A percentile compares a stretch with the other conserved stretches of the same genome.
phyloP scores from a whole-genome alignment of 2,329 filamentous ascomycete species.

The Ascochyta fabae region DNA sequence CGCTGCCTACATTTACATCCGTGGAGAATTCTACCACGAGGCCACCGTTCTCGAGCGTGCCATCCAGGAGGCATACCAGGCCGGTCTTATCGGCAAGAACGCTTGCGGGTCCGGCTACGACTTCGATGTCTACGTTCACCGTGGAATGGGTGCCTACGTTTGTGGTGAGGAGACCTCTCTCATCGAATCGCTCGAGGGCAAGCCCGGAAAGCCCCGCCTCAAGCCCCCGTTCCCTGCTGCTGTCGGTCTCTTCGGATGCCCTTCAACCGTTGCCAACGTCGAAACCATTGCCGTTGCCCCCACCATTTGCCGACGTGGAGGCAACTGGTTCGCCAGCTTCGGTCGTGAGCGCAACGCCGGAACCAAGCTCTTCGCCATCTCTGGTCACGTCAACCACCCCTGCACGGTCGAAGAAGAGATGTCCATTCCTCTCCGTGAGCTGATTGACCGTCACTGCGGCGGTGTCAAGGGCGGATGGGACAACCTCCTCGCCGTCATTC shows the following conservation, averaged over 20 bases:
- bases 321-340: constrained; percentile 90
- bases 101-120: constrained; percentile 96
- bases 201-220: constrained; percentile 96
- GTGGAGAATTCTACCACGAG: constrained; percentile 97
- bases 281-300: constrained; percentile 95
- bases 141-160: constrained; percentile 95
- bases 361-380: constrained; percentile 98
- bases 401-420: constrained; percentile 99
- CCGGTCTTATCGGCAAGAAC: constrained; percentile 96
- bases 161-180: constrained; percentile 98
- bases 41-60: constrained; percentile 90
- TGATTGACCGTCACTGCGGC: constrained; percentile 98
- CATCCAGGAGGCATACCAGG: constrained; percentile 97
- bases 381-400: constrained; percentile 98
- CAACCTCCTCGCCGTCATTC: constrained; percentile 93
- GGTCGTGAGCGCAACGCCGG: constrained; percentile 95
- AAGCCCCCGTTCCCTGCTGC: constrained; percentile 99
- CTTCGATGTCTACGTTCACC: constrained; percentile 96
- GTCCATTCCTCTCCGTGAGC: constrained; percentile 93
- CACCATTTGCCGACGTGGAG: constrained; percentile 92
- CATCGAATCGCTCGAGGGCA: constrained; percentile 97
- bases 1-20: constrained; percentile 98
- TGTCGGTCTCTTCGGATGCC: constrained; percentile 97
- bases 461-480: constrained; percentile 97
- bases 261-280: constrained; percentile 96